Evolutionary conservation across 2,329 filamentous ascomycete genomes (phyloP).

Genomic region (Colletotrichum neosansevieriae): DNA sequence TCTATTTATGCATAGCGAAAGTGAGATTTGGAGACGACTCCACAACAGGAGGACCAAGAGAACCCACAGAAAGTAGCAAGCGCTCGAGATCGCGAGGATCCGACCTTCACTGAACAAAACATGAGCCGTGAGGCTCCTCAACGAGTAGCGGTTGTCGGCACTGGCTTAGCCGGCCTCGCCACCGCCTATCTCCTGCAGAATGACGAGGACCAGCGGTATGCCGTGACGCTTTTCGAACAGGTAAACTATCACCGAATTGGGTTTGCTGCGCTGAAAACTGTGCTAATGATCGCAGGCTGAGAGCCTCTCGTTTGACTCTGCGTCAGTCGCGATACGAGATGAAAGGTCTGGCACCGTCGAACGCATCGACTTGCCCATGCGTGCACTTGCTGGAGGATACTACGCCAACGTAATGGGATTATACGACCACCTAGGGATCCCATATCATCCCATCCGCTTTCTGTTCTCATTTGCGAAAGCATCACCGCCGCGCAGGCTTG

Average conservation of each 20-base stretch:
- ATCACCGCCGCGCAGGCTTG: slow-evolving; percentile 14
- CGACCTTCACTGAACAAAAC: not conserved
- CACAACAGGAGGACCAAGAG: no score
- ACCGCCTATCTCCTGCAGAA: slow-evolving; percentile 51
- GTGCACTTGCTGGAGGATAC: slow-evolving; percentile 56
- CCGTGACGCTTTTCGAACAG: slow-evolving; percentile 54
- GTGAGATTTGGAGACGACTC: not conserved
- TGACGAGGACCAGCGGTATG: slow-evolving; percentile 47
- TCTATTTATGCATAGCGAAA: not conserved
- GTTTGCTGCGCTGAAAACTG: not conserved
- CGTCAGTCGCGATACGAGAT: slow-evolving; percentile 52
- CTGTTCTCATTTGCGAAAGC: slow-evolving; percentile 63
- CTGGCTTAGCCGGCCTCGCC: slow-evolving; percentile 53
- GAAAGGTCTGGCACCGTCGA: slow-evolving; percentile 47
- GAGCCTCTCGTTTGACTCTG: slow-evolving; percentile 52
- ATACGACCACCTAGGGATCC: slow-evolving; percentile 66
- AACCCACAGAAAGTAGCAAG: not conserved
- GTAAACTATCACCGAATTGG: slow-evolving; percentile 40
- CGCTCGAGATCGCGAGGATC: not conserved
- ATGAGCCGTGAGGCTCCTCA: slow-evolving; percentile 16
- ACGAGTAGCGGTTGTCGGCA: slow-evolving; percentile 52
- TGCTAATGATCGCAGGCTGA: slow-evolving; percentile 44
- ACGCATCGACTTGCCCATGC: slow-evolving; percentile 55
- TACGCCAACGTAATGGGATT: slow-evolving; percentile 67
- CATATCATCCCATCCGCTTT: slow-evolving; percentile 63